A percentile compares a stretch with the other conserved stretches of the same genome.
phyloP scores from a whole-genome alignment of 257 asterid genomes.

The Gentiana macrophylla region DNA sequence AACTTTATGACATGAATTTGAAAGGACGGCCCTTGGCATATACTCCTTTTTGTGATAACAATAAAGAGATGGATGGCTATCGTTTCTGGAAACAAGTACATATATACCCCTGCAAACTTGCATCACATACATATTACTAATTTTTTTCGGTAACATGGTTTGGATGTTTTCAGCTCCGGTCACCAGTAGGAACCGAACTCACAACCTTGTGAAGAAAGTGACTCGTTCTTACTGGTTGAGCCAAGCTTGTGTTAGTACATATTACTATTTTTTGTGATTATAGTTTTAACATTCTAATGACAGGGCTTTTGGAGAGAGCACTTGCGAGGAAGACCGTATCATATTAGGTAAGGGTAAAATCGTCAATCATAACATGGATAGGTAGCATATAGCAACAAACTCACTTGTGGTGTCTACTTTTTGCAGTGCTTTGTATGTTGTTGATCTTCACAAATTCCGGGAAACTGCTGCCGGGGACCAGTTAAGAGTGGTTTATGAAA shows the following conservation, averaged over 20 bases:
- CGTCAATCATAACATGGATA: conserved; percentile 2
- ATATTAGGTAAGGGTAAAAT: conserved; percentile 52
- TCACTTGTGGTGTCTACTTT: conserved; percentile 17
- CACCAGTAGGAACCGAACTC: too few species aligned
- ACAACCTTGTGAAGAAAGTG: too few species aligned
- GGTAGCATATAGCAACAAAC: conserved; percentile 8
- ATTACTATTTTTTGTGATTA: background rate
- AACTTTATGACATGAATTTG: conserved; percentile 90
- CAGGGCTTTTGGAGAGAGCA: conserved; percentile 99
- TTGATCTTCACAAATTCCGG: conserved; percentile 84
- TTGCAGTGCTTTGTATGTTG: conserved; percentile 90
- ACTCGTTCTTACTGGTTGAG: too few species aligned
- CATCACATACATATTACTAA: too few species aligned
- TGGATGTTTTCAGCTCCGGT: too few species aligned
- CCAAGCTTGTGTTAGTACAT: too few species aligned
- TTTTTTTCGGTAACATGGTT: too few species aligned
- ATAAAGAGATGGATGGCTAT: conserved; percentile 97
- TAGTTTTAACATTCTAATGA: conserved; percentile 16
- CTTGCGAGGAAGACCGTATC: conserved; percentile 92
- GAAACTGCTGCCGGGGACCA: conserved; percentile 99
- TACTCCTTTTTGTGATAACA: conserved; percentile 97
- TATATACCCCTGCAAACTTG: too few species aligned
- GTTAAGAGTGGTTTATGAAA: conserved; percentile 82
- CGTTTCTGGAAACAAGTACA: conserved; percentile 93
- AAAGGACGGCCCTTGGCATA: conserved; percentile 87